Base-by-base conservation (phyloP, 352 stramenopile genomes). In the Pythium aphanidermatum region DNA sequence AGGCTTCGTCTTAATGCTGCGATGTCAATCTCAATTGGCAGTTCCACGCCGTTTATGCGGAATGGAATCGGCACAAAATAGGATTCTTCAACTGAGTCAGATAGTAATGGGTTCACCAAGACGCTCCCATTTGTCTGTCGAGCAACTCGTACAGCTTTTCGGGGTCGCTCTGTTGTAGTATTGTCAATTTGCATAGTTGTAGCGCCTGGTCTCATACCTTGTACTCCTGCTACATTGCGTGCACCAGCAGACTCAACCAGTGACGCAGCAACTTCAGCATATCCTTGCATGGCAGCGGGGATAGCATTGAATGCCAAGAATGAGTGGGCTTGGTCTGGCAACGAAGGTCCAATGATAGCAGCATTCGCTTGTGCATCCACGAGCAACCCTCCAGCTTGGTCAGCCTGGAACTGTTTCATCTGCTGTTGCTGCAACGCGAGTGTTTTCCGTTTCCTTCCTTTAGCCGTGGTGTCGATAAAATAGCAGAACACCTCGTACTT, bases 401-500 rank as follows among this genome's bases (percentile, higher is more conserved):
- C 25, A 2, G 39, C 58, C 41, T 79, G 68, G 54, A 80, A 80
- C 65, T 55, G 39, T 28, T 47, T 46, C 20, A 76, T 73, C 53
- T 84, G 82, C 48, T 58, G 50, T 10, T 46, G 33, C 7, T 39
- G 35, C 24, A 34, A 29, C 34, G 47, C 6, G 13, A 83, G 74
- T n/a, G 61, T 69, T 17, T 77, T 16, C 2, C 70, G 61, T 48
- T 82, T 81, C 58, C 81, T 82, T 37, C 81, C 80, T 46, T 83
- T 79, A 28, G 51, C 73, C 2, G 68, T 74, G 13, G 67, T 68
- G 60, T 88, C 75, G 37, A 84, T 64, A 57, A 88, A 88, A 51
- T 88, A 88, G 51, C 73, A 81, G 48, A 88, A 88, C 5, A 88
- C 63, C 36, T 87, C 75, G 58, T 84, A 88, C 65, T 85, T 88